Conservation (phyloP, 495 filamentous ascomycete genomes). For the Barbatosphaeria neglecta region DNA sequence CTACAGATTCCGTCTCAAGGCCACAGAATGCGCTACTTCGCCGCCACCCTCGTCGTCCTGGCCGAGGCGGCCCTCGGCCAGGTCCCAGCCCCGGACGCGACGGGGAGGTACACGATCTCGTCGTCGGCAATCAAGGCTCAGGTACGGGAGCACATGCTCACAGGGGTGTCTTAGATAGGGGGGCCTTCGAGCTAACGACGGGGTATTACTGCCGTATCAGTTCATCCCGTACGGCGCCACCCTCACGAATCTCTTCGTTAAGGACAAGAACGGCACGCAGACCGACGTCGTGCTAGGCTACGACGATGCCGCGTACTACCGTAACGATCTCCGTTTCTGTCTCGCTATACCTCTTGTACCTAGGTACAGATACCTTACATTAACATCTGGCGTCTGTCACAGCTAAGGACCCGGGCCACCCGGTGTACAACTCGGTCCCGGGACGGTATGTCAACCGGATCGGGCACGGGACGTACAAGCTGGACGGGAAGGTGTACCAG, state of each 20-base stretch:
- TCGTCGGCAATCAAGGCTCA: conserved; percentile 41
- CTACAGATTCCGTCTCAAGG: too few species aligned
- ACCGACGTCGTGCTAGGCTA: conserved; percentile 43
- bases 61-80: conserved; percentile 5
- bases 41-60: conserved; percentile 6
- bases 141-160: conserved; percentile 15
- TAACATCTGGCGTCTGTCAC: too few species aligned
- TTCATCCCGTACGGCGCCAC: conserved; percentile 46
- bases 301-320: conserved; percentile 38
- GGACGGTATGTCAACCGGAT: conserved; percentile 47
- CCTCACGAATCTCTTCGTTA: conserved; percentile 46
- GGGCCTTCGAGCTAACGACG: conserved; percentile 4
- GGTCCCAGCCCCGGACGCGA: conserved; percentile 15
- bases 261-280: conserved; percentile 43
- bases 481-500: conserved; percentile 37
- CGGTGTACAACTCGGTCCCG: conserved; percentile 39
- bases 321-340: conserved; percentile 13
- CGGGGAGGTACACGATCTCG: conserved; percentile 36
- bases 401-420: conserved; percentile 37
- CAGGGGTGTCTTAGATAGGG: background rate
- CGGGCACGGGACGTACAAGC: conserved; percentile 39
- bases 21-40: conserved; percentile 6
- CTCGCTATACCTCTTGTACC: conserved; percentile 4
- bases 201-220: too few species aligned
- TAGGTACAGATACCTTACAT: conserved; percentile 7